Percentiles rank a stretch among this genome's conserved stretches.
Conservation (phyloP, 2,329 filamentous ascomycete genomes). For the Microcyclospora pomicola region DNA sequence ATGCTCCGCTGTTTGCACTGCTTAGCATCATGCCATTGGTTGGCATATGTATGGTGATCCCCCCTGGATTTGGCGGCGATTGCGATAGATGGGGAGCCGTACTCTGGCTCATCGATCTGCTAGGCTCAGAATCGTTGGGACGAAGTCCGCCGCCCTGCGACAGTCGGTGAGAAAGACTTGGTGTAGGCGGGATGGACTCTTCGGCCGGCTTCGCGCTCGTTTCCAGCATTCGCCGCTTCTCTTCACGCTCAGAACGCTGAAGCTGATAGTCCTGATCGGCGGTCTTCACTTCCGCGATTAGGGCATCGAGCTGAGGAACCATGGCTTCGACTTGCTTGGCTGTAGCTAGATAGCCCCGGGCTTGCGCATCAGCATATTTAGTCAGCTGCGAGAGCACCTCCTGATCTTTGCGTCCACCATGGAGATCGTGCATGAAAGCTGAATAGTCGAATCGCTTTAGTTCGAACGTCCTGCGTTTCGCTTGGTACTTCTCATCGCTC, state of each 20-base stretch:
- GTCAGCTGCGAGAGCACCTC: slow-evolving; percentile 91
- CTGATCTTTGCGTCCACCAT: slow-evolving; percentile 95
- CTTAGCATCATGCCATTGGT: slow-evolving; percentile 11
- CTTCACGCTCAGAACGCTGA: slow-evolving; percentile 84
- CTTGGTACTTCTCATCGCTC: slow-evolving; percentile 92
- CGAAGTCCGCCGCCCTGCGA: slow-evolving; percentile 15
- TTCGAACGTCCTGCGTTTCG: slow-evolving; percentile 86
- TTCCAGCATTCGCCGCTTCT: slow-evolving; percentile 79
- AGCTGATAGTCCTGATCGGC: slow-evolving; percentile 96
- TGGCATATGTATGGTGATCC: slow-evolving; percentile 11
- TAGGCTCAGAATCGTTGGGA: slow-evolving; percentile 11
- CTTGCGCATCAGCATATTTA: slow-evolving; percentile 82
- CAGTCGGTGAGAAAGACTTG: slow-evolving; percentile 14
- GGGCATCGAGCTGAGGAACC: slow-evolving; percentile 76
- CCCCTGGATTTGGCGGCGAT: slow-evolving; percentile 15
- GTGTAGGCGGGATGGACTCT: slow-evolving; percentile 14
- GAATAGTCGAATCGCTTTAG: slow-evolving; percentile 97
- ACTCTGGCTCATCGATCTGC: slow-evolving; percentile 12
- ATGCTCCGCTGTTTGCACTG: slow-evolving; percentile 7
- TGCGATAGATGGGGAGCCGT: slow-evolving; percentile 11
- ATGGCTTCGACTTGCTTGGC: slow-evolving; percentile 79
- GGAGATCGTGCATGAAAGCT: slow-evolving; percentile 97
- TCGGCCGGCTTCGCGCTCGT: slow-evolving; percentile 54
- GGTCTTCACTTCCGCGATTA: slow-evolving; percentile 77
- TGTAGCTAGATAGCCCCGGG: slow-evolving; percentile 64